phyloP scores from a whole-genome alignment of 2,329 filamentous ascomycete species.

The Plenodomus lindquistii region DNA sequence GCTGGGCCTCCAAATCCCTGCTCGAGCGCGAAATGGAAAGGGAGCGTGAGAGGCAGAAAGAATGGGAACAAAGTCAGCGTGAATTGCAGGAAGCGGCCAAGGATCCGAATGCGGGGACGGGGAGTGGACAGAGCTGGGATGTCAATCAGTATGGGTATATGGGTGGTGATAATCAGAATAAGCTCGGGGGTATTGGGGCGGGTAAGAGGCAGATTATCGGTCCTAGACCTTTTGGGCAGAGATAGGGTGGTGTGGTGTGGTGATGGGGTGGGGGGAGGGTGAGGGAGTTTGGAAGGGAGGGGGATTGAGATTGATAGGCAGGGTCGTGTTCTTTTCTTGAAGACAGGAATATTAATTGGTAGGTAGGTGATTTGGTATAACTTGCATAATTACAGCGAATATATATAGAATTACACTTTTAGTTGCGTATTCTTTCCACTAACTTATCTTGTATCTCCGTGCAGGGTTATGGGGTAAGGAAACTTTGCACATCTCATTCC shows the following conservation, averaged over 20 bases:
- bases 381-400: no score
- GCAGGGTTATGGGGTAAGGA: no score
- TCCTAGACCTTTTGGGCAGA: conserved; percentile 62
- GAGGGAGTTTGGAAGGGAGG: no score
- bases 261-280: no score
- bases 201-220: conserved; percentile 79
- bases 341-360: no score
- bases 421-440: no score
- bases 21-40: conserved; percentile 81
- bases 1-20: conserved; percentile 69
- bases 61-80: conserved; percentile 78
- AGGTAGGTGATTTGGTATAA: no score
- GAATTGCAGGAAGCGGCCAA: conserved; percentile 62
- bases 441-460: no score
- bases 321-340: no score
- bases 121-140: conserved; percentile 74
- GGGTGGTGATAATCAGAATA: conserved; percentile 75
- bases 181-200: conserved; percentile 59
- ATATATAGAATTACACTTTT: no score
- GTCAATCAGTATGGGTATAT: conserved; percentile 77
- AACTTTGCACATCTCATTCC: no score
- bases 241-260: conserved; percentile 42
- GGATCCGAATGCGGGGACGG: conserved; percentile 63
- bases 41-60: conserved; percentile 73
- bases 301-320: no score